Conservation (phyloP, 371 early-diverging fungal species). For the Lichtheimia ornata region DNA sequence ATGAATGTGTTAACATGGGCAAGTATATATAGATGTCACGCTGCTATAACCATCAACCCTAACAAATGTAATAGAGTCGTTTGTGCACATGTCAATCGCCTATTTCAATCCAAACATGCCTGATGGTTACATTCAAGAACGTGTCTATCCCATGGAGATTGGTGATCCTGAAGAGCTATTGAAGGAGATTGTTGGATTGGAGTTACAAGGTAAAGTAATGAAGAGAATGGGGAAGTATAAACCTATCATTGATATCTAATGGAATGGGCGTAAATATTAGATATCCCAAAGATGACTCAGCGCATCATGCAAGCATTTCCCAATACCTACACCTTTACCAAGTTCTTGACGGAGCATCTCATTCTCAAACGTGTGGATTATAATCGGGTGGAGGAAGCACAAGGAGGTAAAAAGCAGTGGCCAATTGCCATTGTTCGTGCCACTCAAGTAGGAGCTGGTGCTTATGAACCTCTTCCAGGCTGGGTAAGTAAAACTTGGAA, state of each 20-base stretch:
- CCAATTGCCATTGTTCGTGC: constrained; percentile 64
- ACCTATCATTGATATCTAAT: too few relatives aligned
- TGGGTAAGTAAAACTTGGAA: constrained; percentile 47
- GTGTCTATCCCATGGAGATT: constrained; percentile 59
- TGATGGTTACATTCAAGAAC: constrained; percentile 55
- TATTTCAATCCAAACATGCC: constrained; percentile 48
- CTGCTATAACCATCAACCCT: not conserved
- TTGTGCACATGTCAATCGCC: constrained; percentile 51
- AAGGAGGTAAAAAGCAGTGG: constrained; percentile 50
- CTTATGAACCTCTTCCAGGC: constrained; percentile 58
- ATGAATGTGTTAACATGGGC: constrained; percentile 55
- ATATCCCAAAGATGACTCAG: constrained; percentile 55
- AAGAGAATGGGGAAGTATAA: not conserved
- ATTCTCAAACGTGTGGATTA: constrained; percentile 56
- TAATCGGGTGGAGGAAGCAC: constrained; percentile 51
- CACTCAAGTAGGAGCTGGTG: constrained; percentile 59
- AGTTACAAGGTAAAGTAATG: constrained; percentile 32
- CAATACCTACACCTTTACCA: constrained; percentile 66
- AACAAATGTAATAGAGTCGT: constrained; percentile 29
- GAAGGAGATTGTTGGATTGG: constrained; percentile 51
- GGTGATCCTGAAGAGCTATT: constrained; percentile 60
- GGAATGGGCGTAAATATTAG: constrained; percentile 9
- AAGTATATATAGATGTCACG: constrained; percentile 3
- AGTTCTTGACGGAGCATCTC: constrained; percentile 60
- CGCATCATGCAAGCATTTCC: constrained; percentile 50